Percentiles rank a stretch among this genome's conserved stretches.
phyloP scores from a whole-genome alignment of 345 rosid genomes.

The Conringia planisiliqua region DNA sequence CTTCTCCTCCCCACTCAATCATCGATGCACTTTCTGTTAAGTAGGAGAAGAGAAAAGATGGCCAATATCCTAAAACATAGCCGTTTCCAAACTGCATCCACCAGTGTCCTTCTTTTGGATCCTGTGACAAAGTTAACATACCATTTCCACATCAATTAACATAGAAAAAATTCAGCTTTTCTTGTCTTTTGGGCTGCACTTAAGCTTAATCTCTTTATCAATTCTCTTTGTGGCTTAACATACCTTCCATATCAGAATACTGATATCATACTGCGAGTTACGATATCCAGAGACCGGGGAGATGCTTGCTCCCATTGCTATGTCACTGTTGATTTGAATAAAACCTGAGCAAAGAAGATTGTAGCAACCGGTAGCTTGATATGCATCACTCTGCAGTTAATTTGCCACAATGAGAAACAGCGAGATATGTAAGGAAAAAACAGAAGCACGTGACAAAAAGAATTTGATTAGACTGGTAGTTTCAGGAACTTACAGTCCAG shows the following conservation, averaged over 20 bases:
- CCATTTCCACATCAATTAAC: background rate
- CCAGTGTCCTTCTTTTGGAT: conserved; percentile 98
- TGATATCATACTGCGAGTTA: conserved; percentile 86
- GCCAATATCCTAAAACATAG: conserved; percentile 90
- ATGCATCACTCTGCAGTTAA: conserved; percentile 81
- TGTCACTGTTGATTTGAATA: conserved; percentile 84
- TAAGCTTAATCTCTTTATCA: background rate
- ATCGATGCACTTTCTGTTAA: conserved; percentile 84
- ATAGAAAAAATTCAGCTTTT: background rate
- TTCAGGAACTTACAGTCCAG: conserved; percentile 83
- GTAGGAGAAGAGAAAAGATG: conserved; percentile 93
- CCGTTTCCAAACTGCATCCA: conserved; percentile 98
- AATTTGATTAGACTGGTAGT: background rate
- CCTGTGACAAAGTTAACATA: conserved; percentile 41
- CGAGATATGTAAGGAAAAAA: background rate
- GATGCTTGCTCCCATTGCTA: conserved; percentile 98
- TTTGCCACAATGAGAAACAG: background rate
- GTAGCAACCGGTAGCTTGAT: conserved; percentile 98
- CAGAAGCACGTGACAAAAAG: background rate
- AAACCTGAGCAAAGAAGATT: conserved; percentile 95
- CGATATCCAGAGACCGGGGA: conserved; percentile 85
- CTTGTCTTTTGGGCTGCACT: background rate
- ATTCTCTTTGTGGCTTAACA: background rate
- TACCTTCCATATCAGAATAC: conserved; percentile 98
- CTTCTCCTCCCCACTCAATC: conserved; percentile 99